Base-by-base conservation (phyloP, 257 asterid species). In the Penstemon davidsonii region DNA sequence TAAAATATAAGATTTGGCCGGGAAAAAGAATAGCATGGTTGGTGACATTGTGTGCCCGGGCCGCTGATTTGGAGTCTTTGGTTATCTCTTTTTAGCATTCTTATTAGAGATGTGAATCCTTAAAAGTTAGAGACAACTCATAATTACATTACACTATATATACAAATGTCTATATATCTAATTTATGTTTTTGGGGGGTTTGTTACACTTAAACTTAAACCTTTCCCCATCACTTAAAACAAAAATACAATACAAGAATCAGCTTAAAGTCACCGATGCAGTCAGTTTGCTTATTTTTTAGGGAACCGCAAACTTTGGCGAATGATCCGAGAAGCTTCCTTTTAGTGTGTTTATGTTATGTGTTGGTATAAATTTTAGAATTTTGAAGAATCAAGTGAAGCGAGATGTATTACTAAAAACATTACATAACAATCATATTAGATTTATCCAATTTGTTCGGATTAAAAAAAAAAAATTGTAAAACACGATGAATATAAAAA, bases 1-100 rank as follows among this genome's bases (percentile, higher is more conserved):
- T 25, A 25, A 25, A 25, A 61, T 13, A 54, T 40, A 67, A n/a
- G 4, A 49, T 49, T 13, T 8, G 67, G 41, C 55, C 37, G 66
- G 13, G 55, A 65, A 46, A 58, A 37, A 40, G 42, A 19, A 52
- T 52, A 56, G 62, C 44, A 62, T 64, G 58, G 80, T 75, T 18
- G 77, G 81, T 73, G 75, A 69, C 46, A 33, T 6, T 68, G 59
- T 55, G 75, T 58, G 55, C n/a, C 72, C 75, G 11, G 67, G 57
- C 77, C 74, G 74, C 80, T 74, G 80, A 70, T 66, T 74, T 74
- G 69, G 73, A 62, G 70, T 56, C 45, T 53, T 61, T 45, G 33
- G 53, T 68, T 60, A 15, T 69, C 62, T 38, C 61, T 56, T 63
- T 64, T 72, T 40, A 68, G 51, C 39, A 63, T 58, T 66, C 40